Conservation (phyloP, 208 protist species). For the Trypanosoma lewisi region DNA sequence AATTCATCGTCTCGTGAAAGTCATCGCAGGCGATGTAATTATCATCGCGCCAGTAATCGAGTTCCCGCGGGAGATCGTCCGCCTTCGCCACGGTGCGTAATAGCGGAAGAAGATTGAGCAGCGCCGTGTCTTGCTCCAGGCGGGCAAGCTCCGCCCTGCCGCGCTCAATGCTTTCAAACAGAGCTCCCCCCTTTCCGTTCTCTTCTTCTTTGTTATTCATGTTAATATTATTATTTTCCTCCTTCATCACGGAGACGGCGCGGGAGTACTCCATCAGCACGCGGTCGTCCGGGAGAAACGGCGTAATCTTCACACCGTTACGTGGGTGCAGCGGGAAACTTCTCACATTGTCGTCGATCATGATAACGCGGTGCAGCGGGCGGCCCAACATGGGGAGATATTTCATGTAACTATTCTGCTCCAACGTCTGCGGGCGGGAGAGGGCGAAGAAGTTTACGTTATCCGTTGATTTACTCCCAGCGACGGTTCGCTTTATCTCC, state of each 20-base stretch:
- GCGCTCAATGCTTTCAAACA: conserved; percentile 22
- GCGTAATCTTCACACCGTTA: conserved; percentile 63
- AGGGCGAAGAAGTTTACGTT: conserved; percentile 85
- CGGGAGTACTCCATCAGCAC: conserved; percentile 49
- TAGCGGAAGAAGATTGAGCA: conserved; percentile 76
- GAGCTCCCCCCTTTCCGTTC: conserved; percentile 26
- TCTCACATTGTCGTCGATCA: conserved; percentile 87
- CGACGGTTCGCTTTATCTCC: conserved; percentile 39
- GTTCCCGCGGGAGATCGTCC: conserved; percentile 53
- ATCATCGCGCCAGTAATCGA: conserved; percentile 76
- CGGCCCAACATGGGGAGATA: conserved; percentile 87
- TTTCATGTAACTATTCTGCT: conserved; percentile 80
- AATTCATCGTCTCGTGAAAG: conserved; percentile 78
- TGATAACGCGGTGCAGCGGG: conserved; percentile 51
- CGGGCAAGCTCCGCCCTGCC: conserved; percentile 43
- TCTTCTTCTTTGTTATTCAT: conserved; percentile 10
- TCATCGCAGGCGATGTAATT: conserved; percentile 80
- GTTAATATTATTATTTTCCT: no score
- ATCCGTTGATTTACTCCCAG: conserved; percentile 32
- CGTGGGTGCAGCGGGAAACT: conserved; percentile 87
- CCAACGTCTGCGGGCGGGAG: conserved; percentile 78
- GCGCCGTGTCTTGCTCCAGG: conserved; percentile 42
- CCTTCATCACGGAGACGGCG: conserved; percentile 18
- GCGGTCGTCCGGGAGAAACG: conserved; percentile 56
- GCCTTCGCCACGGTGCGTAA: conserved; percentile 50